These are phyloP conservation scores for Podaxis rugospora DNA, from an alignment of 768 basidiomycete genomes.

Conservation along the genomic window DNA sequence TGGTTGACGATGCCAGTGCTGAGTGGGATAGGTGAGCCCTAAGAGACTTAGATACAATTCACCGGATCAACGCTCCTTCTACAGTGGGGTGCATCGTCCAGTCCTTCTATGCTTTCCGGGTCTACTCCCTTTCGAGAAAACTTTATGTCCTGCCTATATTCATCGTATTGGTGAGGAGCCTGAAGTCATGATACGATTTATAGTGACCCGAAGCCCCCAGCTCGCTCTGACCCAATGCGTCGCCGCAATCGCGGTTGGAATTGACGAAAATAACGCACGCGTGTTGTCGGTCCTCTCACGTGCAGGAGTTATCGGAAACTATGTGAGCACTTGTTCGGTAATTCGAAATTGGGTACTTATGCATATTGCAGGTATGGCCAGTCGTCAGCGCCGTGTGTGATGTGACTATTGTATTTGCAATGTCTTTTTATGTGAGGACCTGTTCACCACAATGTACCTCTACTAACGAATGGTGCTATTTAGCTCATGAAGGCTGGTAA, in stretches of 20 bases:
- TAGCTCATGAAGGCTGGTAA: not conserved
- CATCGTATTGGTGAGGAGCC: not conserved
- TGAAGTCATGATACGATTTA: not conserved
- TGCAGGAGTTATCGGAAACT: not conserved
- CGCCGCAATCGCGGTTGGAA: not conserved
- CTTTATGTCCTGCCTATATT: not conserved
- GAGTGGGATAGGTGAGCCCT: constrained; percentile 20
- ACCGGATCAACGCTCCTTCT: not conserved
- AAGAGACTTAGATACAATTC: not conserved
- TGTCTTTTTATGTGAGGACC: constrained; percentile 26
- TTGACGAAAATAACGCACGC: not conserved
- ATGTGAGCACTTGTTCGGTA: not conserved
- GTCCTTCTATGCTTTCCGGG: constrained; percentile 3
- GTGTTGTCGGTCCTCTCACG: not conserved
- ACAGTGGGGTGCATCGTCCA: constrained; percentile 4
- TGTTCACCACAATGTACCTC: not conserved
- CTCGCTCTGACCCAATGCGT: constrained; percentile 9
- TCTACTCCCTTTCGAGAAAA: not conserved
- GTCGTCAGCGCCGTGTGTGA: constrained; percentile 28
- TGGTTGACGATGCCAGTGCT: constrained; percentile 26
- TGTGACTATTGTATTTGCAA: constrained; percentile 24
- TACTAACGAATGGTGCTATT: not conserved
- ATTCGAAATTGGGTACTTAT: not conserved
- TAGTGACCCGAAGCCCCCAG: not conserved
- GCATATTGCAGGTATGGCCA: constrained; percentile 26